Conservation (phyloP, 148 eudicot species). For the Vaccinium vitisidaea region DNA sequence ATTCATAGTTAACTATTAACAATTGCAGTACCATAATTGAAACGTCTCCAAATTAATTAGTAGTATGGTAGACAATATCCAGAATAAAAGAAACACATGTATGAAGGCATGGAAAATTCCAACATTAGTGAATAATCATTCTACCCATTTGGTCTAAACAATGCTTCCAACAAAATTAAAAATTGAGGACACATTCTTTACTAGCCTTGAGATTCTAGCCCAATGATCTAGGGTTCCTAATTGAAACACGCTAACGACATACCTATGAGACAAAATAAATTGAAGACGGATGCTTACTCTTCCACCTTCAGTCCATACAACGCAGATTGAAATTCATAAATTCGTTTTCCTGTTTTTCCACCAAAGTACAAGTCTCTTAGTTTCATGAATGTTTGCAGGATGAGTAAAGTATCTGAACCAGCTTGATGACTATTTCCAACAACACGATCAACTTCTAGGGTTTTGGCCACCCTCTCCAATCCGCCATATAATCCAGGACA, state of each 20-base stretch:
- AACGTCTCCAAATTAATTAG: not conserved
- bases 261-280: not conserved
- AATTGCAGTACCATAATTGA: too few relatives aligned
- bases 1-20: too few relatives aligned
- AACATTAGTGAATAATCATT: not conserved
- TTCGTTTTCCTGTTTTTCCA: not conserved
- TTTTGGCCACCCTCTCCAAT: slow-evolving; percentile 35
- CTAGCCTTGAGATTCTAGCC: too few relatives aligned
- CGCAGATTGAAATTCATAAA: not conserved
- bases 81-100: not conserved
- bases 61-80: not conserved
- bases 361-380: not conserved
- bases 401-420: not conserved
- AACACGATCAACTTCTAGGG: slow-evolving; percentile 26
- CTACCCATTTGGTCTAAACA: not conserved
- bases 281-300: not conserved
- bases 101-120: not conserved
- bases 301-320: not conserved
- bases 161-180: not conserved
- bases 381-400: not conserved
- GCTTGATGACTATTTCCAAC: slow-evolving; percentile 1
- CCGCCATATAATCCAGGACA: slow-evolving; percentile 37
- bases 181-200: not conserved
- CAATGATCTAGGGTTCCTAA: too few relatives aligned
- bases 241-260: not conserved